Evolutionary conservation across 768 basidiomycete genomes (phyloP).

Genomic region (Boletus sp.): DNA sequence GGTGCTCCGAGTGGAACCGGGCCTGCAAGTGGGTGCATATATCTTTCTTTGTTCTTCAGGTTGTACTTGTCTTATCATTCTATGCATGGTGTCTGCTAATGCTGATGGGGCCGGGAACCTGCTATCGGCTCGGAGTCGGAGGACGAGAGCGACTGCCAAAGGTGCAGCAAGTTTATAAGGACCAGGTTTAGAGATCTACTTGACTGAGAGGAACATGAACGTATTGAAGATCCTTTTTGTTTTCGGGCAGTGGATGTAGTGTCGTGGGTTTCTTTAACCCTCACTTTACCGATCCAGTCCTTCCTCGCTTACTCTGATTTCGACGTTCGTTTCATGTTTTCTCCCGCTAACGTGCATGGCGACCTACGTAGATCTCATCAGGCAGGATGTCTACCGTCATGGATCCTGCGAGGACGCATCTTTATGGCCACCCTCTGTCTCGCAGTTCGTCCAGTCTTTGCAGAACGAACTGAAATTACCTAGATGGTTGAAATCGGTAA

Average conservation of each 20-base stretch:
- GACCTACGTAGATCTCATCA: background rate
- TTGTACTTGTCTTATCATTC: background rate
- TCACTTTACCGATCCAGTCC: no score
- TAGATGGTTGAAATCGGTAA: constrained; percentile 1
- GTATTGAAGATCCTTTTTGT: no score
- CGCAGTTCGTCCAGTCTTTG: background rate
- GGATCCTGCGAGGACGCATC: background rate
- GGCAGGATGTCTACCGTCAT: background rate
- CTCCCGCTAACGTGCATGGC: no score
- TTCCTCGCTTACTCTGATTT: no score
- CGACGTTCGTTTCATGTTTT: no score
- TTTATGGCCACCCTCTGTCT: background rate
- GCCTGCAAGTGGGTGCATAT: background rate
- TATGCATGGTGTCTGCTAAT: background rate
- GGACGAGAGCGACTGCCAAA: background rate
- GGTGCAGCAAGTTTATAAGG: background rate
- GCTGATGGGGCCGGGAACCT: background rate
- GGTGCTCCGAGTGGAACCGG: background rate
- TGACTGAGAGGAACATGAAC: no score
- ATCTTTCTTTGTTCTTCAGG: no score
- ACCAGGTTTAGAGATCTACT: background rate
- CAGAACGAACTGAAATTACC: background rate
- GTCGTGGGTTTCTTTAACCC: no score
- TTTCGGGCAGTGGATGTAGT: no score
- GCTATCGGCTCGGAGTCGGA: background rate